These are phyloP conservation scores for Aureobasidium sp. DNA, from an alignment of 2,329 filamentous ascomycete genomes.

Conservation along the genomic window DNA sequence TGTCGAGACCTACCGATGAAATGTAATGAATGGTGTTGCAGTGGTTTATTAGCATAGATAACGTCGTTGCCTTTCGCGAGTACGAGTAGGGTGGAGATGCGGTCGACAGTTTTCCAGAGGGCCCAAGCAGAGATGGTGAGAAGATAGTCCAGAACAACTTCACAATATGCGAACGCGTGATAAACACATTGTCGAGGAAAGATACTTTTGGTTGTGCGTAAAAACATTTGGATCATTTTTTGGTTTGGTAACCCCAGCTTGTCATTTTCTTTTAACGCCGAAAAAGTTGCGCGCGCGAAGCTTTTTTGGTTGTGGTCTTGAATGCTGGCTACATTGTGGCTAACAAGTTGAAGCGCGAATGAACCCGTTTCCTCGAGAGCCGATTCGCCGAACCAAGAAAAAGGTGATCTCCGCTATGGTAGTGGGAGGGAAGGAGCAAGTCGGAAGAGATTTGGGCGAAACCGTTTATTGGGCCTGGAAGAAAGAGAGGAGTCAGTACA, in stretches of 20 bases:
- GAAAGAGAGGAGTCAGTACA: not conserved
- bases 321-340: slow-evolving; percentile 5
- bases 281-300: not conserved
- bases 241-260: not conserved
- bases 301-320: slow-evolving; percentile 5
- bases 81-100: no score
- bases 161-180: not conserved
- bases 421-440: not conserved
- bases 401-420: not conserved
- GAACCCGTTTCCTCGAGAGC: slow-evolving; percentile 5
- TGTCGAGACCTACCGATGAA: not conserved
- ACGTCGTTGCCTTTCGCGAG: no score
- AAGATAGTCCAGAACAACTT: not conserved
- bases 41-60: not conserved
- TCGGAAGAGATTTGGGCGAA: slow-evolving; percentile 11
- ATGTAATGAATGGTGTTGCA: not conserved
- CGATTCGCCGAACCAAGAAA: slow-evolving; percentile 8
- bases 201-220: not conserved
- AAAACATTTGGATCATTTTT: slow-evolving; percentile 8
- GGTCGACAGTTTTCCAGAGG: not conserved
- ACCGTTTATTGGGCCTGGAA: slow-evolving; percentile 11
- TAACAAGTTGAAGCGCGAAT: not conserved
- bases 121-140: not conserved
- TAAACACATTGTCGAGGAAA: not conserved
- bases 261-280: slow-evolving; percentile 10